Conservation (phyloP, 2,329 filamentous ascomycete genomes). For the Cryphonectria nitschkei region DNA sequence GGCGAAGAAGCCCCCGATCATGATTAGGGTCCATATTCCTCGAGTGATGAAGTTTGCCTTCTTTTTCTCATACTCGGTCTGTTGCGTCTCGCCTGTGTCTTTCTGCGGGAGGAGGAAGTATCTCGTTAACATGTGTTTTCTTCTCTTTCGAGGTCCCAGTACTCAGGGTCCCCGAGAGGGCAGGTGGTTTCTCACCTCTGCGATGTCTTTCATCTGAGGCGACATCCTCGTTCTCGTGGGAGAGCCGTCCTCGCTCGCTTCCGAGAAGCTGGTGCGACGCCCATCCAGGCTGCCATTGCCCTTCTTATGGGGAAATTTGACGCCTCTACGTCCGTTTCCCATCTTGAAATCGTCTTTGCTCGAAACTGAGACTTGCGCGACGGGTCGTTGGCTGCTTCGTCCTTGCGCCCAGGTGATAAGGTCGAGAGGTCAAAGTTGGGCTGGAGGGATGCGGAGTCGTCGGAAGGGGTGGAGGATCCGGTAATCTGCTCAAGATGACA, state of each 20-base stretch:
- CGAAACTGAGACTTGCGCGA: constrained; percentile 1
- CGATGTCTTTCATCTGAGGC: constrained; percentile 42
- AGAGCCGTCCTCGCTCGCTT: constrained; percentile 64
- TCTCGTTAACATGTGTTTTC: constrained; percentile 30
- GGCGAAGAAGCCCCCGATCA: constrained; percentile 92
- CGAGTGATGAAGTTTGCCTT: constrained; percentile 97
- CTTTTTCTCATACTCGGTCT: constrained; percentile 91
- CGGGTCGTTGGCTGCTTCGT: not conserved
- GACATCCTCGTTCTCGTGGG: constrained; percentile 36
- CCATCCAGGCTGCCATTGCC: constrained; percentile 55
- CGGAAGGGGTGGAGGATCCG: constrained; percentile 9
- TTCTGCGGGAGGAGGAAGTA: constrained; percentile 41
- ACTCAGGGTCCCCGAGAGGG: not conserved
- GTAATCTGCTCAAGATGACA: constrained; percentile 17
- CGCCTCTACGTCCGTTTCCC: constrained; percentile 51
- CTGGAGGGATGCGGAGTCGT: constrained; percentile 3
- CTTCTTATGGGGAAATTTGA: constrained; percentile 58
- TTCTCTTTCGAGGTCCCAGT: not conserved
- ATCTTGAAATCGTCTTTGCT: constrained; percentile 32
- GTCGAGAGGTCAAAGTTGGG: not conserved
- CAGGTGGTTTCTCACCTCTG: constrained; percentile 38
- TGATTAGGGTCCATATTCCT: constrained; percentile 96
- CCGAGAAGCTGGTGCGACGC: constrained; percentile 72
- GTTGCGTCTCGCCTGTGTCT: constrained; percentile 45
- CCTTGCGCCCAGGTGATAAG: not conserved